Evolutionary conservation across 1,284 basidiomycete species (phyloP), one percentile per base, ranked within the genome.

Genomic region (Trametes versicolor): DNA sequence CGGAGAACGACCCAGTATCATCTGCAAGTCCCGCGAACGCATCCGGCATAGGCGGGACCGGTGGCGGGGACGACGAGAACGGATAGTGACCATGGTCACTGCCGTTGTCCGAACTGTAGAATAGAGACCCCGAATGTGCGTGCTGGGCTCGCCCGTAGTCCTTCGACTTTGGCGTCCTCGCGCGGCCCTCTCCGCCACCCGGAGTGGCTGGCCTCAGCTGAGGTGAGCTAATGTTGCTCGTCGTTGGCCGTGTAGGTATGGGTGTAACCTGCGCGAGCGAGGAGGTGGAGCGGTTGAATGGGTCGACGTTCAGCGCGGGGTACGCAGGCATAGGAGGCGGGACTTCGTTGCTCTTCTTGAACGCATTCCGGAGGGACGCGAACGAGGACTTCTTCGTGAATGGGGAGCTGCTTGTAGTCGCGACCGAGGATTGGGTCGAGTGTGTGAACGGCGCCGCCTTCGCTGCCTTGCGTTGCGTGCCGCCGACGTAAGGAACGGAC

Each of bases 341-440:
- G 63, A 69, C 58, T 13, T 78, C 74, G 53, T 75, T 83, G 65
- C 75, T 83, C 77, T 87, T 90, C 78, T 94, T 96, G 85, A 97
- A 96, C 4, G 94, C 93, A 75, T 95, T 95, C 58, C 93, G 89
- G 62, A 97, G 87, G 9, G 92, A 95, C 1, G 94, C 93, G 69
- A 96, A 93, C 0, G 93, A 94, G 1, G 92, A 79, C 69, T 95
- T 95, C 81, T 95, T 95, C 54, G 88, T 82, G 72, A 93, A 89
- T 2, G 87, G 83, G 8, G 85, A 80, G 34, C 78, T 73, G 27
- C 76, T 70, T 12, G 78, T 81, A 2, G 84, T 86, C 25, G 86
- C 83, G 58, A 92, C 81, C 4, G 91, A 93, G 0, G 89, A 86
- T 68, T 91, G 89, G 9, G 91, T 81, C 25, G 88, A 85, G 74